Evolutionary conservation across 805 yeast genomes (phyloP), one percentile per base, ranked within the genome.

Genomic region (Teunomyces tritomae): DNA sequence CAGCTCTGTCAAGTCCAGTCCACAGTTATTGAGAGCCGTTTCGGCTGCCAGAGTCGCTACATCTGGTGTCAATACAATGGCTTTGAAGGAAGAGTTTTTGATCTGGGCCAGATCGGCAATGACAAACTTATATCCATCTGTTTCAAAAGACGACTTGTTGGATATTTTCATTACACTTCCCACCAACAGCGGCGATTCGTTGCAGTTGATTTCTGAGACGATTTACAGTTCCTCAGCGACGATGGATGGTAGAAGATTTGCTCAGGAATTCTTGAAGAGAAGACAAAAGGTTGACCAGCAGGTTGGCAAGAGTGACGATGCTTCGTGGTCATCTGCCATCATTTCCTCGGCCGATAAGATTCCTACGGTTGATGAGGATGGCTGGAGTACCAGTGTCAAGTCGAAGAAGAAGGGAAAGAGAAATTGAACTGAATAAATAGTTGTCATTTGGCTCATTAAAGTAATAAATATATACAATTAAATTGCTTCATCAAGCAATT

Each of bases 171-270:
- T 91, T 52, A 84, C 89, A 51, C 77, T 92, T 52, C 97, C 97
- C 30, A 68, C 78, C n/a, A 64, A 61, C 43, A 80, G 83, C 34
- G 57, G 76, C 5, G 96, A 89, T 56, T 82, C 96, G 0, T 74
- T 78, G 43, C 96, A 85, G 63, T 87, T 92, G 63, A 90, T 92
- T 61, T 85, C 96, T 1, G 99, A 92, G 61, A 89, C 97, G 9
- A 83, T 92, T 49, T 90, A 89, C 70, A 83, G 94, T 24, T 87
- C 89, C 50, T 86, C 96, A 35, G 79, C 91, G 2, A 85, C 91
- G 1, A 84, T 92, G 87, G 97, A 94, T 64, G 98, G 98, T 20
- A 83, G 96, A 62, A 78, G 96, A 55, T 92, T 91, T 73, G 96
- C 99, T 0, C 80, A 78, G 48, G 99, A 94, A 61, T 94, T 94